Conservation (phyloP, 176 grass and related monocot genomes). For the Alloteropsis semialata region DNA sequence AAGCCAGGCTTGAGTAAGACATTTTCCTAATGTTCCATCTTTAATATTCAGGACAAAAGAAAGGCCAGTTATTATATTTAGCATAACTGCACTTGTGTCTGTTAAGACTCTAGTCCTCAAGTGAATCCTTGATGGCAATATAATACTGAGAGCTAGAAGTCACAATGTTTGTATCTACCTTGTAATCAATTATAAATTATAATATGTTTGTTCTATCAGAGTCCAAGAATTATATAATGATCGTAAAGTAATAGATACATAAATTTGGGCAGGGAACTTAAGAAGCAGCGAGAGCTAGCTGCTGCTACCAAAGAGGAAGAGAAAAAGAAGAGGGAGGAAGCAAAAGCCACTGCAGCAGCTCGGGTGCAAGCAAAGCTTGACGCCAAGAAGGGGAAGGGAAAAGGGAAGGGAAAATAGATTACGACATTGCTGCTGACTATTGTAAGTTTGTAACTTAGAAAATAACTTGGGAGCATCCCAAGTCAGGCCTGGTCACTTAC, state of each 20-base stretch:
- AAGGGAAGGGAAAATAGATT: conserved; percentile 68
- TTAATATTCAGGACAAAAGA: background rate
- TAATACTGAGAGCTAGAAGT: background rate
- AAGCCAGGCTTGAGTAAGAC: conserved; percentile 91
- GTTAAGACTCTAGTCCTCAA: background rate
- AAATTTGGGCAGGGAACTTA: conserved; percentile 67
- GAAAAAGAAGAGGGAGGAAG: conserved; percentile 95
- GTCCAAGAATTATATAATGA: background rate
- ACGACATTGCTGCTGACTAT: background rate
- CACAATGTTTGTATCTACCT: background rate
- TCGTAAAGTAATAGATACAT: background rate
- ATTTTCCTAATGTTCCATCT: background rate
- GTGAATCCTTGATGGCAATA: background rate
- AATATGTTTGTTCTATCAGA: background rate
- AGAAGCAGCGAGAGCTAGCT: conserved; percentile 70
- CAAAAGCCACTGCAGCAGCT: conserved; percentile 75
- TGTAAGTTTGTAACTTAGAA: conserved; percentile 41
- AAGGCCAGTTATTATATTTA: background rate
- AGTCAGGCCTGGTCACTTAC: background rate
- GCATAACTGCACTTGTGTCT: background rate
- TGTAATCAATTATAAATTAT: conserved; percentile 17
- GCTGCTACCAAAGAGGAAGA: conserved; percentile 88
- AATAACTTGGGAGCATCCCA: conserved; percentile 24
- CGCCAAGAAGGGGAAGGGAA: conserved; percentile 87
- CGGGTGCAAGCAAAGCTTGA: conserved; percentile 96